phyloP scores from a whole-genome alignment of 148 eudicot genomes.

The Vaccinium darrowii region DNA sequence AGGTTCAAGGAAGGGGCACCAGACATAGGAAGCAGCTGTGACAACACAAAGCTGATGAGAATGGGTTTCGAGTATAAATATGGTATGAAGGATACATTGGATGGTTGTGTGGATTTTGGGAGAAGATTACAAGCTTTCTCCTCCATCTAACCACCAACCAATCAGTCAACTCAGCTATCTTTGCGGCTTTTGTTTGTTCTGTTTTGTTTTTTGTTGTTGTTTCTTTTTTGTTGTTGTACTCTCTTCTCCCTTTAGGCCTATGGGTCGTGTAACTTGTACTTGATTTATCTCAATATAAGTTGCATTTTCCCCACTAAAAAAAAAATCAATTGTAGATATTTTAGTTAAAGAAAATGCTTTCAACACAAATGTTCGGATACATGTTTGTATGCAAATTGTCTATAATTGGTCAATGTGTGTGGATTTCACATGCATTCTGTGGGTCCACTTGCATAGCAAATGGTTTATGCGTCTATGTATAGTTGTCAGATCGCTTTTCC shows the following conservation, averaged over 20 bases:
- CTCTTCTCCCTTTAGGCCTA: too few species aligned
- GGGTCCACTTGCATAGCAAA: too few species aligned
- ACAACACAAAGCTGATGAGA: neutral
- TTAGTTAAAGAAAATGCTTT: neutral
- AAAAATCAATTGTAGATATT: neutral
- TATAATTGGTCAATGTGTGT: neutral
- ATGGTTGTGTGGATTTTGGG: neutral
- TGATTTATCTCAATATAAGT: too few species aligned
- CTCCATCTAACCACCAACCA: neutral
- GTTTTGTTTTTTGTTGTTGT: too few species aligned
- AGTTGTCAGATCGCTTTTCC: too few species aligned
- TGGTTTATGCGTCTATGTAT: too few species aligned
- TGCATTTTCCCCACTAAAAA: too few species aligned
- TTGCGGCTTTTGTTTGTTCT: neutral
- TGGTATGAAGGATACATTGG: neutral
- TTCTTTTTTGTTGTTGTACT: too few species aligned
- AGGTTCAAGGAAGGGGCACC: neutral
- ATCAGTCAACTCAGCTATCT: neutral
- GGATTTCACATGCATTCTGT: too few species aligned
- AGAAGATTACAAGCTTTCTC: neutral
- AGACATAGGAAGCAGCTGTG: neutral
- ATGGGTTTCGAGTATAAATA: neutral
- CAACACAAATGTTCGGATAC: too few species aligned
- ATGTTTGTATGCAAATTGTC: neutral
- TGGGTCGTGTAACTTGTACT: too few species aligned